Percentiles rank a stretch among this genome's conserved stretches.
phyloP scores from a whole-genome alignment of 2,329 filamentous ascomycete genomes.

The Aspergillus piperis region DNA sequence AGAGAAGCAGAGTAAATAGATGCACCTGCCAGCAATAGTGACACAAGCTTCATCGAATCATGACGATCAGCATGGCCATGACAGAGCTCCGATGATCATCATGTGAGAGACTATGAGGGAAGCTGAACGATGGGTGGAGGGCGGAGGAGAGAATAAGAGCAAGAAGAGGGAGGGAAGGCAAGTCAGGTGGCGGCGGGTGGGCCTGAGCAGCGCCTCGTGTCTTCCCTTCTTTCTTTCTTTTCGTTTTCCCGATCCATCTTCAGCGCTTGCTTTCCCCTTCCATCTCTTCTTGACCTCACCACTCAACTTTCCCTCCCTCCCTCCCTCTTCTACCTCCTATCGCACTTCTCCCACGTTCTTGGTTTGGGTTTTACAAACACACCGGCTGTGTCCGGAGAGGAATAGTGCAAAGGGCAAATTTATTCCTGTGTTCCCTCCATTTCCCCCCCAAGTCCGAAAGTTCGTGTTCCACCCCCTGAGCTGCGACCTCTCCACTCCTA shows the following conservation, averaged over 20 bases:
- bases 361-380: background rate
- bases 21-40: background rate
- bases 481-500: constrained; percentile 1
- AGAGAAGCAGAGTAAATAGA: background rate
- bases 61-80: background rate
- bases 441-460: background rate
- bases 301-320: constrained; percentile 9
- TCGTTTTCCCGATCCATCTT: constrained; percentile 1
- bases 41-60: background rate
- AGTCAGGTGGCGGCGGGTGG: constrained; percentile 1
- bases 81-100: background rate
- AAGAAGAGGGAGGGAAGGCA: background rate
- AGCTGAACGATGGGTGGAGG: background rate
- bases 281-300: constrained; percentile 17
- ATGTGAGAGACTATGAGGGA: background rate
- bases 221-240: background rate
- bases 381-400: background rate
- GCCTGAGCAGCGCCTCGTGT: constrained; percentile 5
- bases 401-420: background rate
- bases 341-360: background rate
- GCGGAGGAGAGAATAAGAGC: background rate
- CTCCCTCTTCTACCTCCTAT: background rate
- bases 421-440: background rate
- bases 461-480: background rate
- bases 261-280: background rate